These are phyloP conservation scores for Micractinium sp. DNA, from an alignment of 139 green algal genomes.

Conservation along the genomic window DNA sequence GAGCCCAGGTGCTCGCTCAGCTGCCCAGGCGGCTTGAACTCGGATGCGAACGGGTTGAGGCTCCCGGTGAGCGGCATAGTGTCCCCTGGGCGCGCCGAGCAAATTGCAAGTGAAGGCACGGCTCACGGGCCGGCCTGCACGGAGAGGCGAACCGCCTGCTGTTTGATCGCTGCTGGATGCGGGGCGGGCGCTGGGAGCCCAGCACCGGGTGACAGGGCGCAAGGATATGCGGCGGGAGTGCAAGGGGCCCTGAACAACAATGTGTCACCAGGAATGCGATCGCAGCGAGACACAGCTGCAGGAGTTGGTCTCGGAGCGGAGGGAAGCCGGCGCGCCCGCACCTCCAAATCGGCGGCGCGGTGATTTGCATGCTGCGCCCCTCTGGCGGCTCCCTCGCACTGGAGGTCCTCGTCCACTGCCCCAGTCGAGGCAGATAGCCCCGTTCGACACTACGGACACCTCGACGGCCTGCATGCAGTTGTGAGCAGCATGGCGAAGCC, in stretches of 20 bases:
- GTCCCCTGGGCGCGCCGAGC: background rate
- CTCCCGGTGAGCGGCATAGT: background rate
- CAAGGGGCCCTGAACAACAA: too few relatives aligned
- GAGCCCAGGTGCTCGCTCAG: background rate
- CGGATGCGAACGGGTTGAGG: conserved; percentile 12
- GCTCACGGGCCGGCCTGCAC: background rate
- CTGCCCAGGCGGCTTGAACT: conserved; percentile 1
- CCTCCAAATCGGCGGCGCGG: background rate
- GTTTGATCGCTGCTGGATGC: background rate
- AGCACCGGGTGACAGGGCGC: too few relatives aligned
- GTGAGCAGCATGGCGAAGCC: conserved; percentile 12
- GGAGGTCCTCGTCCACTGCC: background rate
- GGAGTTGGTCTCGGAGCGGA: background rate
- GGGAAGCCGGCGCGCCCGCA: background rate
- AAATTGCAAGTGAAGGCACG: background rate
- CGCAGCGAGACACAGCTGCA: too few relatives aligned
- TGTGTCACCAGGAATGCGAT: too few relatives aligned
- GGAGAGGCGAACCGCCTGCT: background rate
- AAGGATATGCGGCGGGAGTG: too few relatives aligned
- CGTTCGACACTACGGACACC: background rate
- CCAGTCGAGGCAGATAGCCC: too few relatives aligned
- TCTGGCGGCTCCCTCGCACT: background rate
- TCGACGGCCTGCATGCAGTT: background rate
- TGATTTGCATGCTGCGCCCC: background rate
- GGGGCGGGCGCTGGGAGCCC: too few relatives aligned